A percentile compares a stretch with the other conserved stretches of the same genome.
These are phyloP conservation scores for Poa annua DNA, from an alignment of 176 grass and related monocot species.

Conservation along the genomic window DNA sequence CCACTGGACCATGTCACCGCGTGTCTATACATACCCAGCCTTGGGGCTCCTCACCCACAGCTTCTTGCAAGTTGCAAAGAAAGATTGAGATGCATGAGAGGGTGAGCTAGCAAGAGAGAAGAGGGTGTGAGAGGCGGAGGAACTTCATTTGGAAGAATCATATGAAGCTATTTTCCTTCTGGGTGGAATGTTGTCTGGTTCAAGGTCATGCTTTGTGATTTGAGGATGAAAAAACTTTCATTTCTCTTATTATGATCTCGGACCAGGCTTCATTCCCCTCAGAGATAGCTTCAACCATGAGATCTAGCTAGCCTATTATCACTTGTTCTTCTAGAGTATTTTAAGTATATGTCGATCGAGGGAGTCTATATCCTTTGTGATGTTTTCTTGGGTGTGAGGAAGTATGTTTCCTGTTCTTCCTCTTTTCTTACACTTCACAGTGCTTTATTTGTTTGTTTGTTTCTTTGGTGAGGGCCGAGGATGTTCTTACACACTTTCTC, in stretches of 20 bases:
- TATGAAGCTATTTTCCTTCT: conserved; percentile 82
- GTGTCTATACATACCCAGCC: conserved; percentile 70
- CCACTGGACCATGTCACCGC: conserved; percentile 34
- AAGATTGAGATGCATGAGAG: conserved; percentile 1
- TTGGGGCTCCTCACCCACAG: conserved; percentile 34
- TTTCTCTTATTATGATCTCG: conserved; percentile 60
- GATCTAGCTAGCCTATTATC: background rate
- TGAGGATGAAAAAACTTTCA: conserved; percentile 33
- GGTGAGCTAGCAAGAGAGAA: background rate
- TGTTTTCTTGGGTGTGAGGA: background rate
- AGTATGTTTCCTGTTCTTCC: conserved; percentile 3
- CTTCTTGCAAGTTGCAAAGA: conserved; percentile 46
- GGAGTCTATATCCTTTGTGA: background rate
- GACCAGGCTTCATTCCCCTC: conserved; percentile 99
- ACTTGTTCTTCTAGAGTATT: background rate
- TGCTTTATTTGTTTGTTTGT: background rate
- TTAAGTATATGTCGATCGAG: background rate
- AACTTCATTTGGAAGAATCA: background rate
- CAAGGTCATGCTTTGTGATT: conserved; percentile 56
- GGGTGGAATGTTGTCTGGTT: conserved; percentile 99
- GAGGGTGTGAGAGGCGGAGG: background rate
- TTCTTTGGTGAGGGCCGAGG: conserved; percentile 29
- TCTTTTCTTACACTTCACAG: conserved; percentile 9
- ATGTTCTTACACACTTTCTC: background rate
- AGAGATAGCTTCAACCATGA: conserved; percentile 64